Evolutionary conservation across 2,329 filamentous ascomycete genomes (phyloP).

Genomic region (Trichoderma aggressivum): DNA sequence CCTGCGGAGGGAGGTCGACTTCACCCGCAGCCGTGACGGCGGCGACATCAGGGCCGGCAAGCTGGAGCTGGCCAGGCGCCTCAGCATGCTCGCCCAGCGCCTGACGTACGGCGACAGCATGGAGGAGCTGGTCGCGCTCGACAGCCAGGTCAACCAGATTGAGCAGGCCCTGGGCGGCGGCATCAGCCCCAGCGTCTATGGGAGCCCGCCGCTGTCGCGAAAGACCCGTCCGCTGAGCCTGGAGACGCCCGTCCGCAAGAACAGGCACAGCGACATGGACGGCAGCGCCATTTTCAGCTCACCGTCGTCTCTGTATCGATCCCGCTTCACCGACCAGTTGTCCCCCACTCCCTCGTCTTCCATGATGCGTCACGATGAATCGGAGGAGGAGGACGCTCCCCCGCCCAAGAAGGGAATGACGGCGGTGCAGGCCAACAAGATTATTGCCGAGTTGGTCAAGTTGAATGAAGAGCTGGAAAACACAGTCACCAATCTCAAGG

Average conservation of each 20-base stretch:
- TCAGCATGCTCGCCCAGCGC: constrained; percentile 39
- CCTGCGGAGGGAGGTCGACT: constrained; percentile 30
- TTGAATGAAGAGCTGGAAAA: constrained; percentile 50
- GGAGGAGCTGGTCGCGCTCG: constrained; percentile 34
- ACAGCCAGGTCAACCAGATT: constrained; percentile 38
- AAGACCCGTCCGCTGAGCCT: constrained; percentile 23
- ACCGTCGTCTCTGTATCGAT: constrained; percentile 36
- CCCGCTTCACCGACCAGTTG: constrained; percentile 36
- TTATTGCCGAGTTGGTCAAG: constrained; percentile 37
- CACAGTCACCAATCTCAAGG: constrained; percentile 49
- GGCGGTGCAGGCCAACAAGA: constrained; percentile 35
- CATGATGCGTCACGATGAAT: constrained; percentile 29
- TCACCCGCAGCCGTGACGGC: constrained; percentile 17
- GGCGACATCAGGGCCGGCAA: constrained; percentile 32
- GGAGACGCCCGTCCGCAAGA: constrained; percentile 28
- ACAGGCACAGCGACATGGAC: constrained; percentile 20
- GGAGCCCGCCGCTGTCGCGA: constrained; percentile 21
- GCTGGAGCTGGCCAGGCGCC: constrained; percentile 44
- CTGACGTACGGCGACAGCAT: constrained; percentile 34
- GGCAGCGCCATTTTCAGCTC: constrained; percentile 33
- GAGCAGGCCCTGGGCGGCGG: constrained; percentile 29
- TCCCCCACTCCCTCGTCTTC: constrained; percentile 35
- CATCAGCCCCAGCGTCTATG: constrained; percentile 15
- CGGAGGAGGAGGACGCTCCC: constrained; percentile 26
- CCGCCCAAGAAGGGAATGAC: constrained; percentile 33